A percentile compares a stretch with the other conserved stretches of the same genome.
Conservation (phyloP, 768 basidiomycete species). For the Tulasnella sp. region DNA sequence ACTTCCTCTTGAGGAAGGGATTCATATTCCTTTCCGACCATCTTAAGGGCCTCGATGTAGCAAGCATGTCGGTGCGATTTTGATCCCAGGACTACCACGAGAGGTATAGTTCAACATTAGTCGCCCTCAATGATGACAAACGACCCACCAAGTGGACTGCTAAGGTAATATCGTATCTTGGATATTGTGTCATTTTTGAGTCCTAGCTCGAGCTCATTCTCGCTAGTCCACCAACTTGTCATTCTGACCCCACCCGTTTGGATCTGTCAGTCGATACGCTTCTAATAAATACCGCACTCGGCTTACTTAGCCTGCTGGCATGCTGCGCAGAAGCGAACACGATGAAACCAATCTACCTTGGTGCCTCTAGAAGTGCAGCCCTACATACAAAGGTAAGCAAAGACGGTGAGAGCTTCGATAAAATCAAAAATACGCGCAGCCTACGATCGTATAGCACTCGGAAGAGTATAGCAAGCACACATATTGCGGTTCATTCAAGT, state of each 20-base stretch:
- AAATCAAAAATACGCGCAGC: not conserved
- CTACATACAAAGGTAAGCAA: not conserved
- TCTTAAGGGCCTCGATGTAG: not conserved
- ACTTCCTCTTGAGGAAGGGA: not conserved
- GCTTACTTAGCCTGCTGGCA: constrained; percentile 22
- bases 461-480: constrained; percentile 27
- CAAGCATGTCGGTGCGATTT: not conserved
- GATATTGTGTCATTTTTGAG: not conserved
- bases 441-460: constrained; percentile 14
- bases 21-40: not conserved
- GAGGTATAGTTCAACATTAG: no score
- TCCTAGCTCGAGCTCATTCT: not conserved
- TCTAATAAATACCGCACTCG: not conserved
- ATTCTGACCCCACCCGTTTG: not conserved
- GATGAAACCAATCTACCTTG: not conserved
- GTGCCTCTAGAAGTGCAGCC: not conserved
- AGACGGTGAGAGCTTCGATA: not conserved
- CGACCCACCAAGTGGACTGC: not conserved
- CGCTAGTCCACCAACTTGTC: not conserved
- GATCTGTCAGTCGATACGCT: not conserved
- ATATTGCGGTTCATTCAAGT: constrained; percentile 33
- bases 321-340: not conserved
- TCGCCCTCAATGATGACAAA: no score
- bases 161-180: not conserved
- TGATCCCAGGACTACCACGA: not conserved